These are phyloP conservation scores for Aspergillus haitiensis DNA, from an alignment of 495 filamentous ascomycete species.

Conservation along the genomic window DNA sequence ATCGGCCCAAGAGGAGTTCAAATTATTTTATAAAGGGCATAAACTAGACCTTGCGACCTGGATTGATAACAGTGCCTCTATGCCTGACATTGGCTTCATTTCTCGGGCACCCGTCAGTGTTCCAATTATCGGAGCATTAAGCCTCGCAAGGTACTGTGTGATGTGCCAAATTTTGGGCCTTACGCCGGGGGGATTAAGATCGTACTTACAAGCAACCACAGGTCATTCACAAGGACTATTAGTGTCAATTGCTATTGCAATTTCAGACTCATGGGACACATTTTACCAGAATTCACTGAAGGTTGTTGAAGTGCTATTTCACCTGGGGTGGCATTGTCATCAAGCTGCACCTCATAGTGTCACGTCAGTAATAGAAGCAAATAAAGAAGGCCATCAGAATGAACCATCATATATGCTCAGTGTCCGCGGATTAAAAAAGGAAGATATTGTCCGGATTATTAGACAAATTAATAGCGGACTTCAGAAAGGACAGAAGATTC, in stretches of 20 bases:
- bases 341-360: constrained; percentile 17
- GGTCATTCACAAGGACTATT: constrained; percentile 39
- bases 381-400: background rate
- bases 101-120: constrained; percentile 35
- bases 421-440: constrained; percentile 15
- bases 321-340: constrained; percentile 28
- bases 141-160: constrained; percentile 33
- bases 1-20: constrained; percentile 13
- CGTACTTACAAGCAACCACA: constrained; percentile 26
- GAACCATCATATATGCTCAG: constrained; percentile 25
- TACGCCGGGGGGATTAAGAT: constrained; percentile 29
- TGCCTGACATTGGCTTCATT: constrained; percentile 25
- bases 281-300: constrained; percentile 22
- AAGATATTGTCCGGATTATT: constrained; percentile 7
- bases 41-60: constrained; percentile 26
- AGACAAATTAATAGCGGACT: constrained; percentile 16
- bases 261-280: constrained; percentile 31
- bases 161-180: constrained; percentile 28
- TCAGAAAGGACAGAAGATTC: constrained; percentile 17
- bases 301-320: constrained; percentile 21
- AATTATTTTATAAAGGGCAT: constrained; percentile 14
- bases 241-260: constrained; percentile 28
- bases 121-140: constrained; percentile 31
- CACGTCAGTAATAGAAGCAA: background rate
- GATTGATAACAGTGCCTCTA: constrained; percentile 19